These are phyloP conservation scores for Arachis stenosperma DNA, from an alignment of 306 rosid genomes.

Conservation along the genomic window DNA sequence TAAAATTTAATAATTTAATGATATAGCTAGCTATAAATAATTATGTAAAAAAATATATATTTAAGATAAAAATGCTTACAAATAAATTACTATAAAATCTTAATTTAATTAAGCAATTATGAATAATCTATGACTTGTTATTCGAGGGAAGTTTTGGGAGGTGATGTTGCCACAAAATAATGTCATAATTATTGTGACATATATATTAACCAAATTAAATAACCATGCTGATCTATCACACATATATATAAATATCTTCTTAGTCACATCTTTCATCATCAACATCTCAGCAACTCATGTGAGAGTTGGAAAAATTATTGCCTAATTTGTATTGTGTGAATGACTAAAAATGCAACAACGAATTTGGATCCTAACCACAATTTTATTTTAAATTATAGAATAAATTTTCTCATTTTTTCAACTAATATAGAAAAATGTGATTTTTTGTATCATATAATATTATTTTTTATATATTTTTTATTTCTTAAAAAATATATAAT, in stretches of 20 bases:
- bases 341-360: constrained; percentile 22
- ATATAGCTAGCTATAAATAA: no score
- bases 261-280: constrained; percentile 40
- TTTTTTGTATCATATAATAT: no score
- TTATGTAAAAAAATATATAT: no score
- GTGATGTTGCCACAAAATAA: constrained; percentile 7
- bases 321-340: background rate
- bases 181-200: background rate
- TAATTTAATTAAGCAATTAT: background rate
- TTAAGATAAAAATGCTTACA: no score
- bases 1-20: no score
- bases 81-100: background rate
- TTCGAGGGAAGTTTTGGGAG: background rate
- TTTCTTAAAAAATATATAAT: no score
- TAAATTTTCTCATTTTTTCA: no score
- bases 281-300: constrained; percentile 8
- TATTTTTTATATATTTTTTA: no score
- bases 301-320: constrained; percentile 30
- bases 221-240: background rate
- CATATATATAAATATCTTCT: background rate
- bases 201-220: background rate
- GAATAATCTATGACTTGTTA: background rate
- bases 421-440: no score
- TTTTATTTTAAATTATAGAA: no score
- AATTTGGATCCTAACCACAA: constrained; percentile 27